Evolutionary conservation across 495 filamentous ascomycete genomes (phyloP), one percentile per base, ranked within the genome.

Genomic region (Penicillium arizonense): DNA sequence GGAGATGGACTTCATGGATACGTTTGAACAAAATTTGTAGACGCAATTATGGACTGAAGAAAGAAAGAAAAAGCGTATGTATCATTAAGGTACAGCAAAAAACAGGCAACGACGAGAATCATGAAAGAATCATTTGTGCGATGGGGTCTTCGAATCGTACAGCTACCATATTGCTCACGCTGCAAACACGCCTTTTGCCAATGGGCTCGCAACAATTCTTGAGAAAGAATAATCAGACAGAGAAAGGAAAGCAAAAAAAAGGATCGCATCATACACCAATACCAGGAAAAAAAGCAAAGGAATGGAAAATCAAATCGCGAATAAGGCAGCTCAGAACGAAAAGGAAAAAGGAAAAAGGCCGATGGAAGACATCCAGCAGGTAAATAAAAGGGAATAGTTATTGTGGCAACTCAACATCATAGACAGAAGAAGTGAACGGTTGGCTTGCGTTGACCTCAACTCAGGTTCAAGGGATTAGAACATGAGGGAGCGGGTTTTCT

Each of bases 401-500:
- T 63, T 59, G 59, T 68, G 59, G 65, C 65, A 63, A 61, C 62
- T 58, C 53, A 52, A 40, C 55, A 67, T 63, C 56, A 63, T 65
- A 44, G 44, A 59, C 64, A 59, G 50, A 55, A 64, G 63, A 67
- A 67, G 38, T 14, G 63, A 67, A 67, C 20, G 4, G 23, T 20
- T 26, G 30, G 45, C 40, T 52, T 58, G 51, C 55, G 43, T 55
- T 9, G 13, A 20, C n/a, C 18, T 52, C 55, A 51, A 42, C 20
- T 30, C 50, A 32, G 28, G 28, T 44, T 14, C 28, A 44, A 47
- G 32, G 21, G 2, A 28, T 11, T 23, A 47, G 43, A 75, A 74
- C 53, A 77, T 73, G 44, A 77, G 63, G 11, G 74, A 77, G 46
- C 74, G 72, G 5, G 74, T 71, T 61, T 75, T 77, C 53, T 75